phyloP scores from a whole-genome alignment of 2,329 filamentous ascomycete genomes.

The Paecilomyces sp. region DNA sequence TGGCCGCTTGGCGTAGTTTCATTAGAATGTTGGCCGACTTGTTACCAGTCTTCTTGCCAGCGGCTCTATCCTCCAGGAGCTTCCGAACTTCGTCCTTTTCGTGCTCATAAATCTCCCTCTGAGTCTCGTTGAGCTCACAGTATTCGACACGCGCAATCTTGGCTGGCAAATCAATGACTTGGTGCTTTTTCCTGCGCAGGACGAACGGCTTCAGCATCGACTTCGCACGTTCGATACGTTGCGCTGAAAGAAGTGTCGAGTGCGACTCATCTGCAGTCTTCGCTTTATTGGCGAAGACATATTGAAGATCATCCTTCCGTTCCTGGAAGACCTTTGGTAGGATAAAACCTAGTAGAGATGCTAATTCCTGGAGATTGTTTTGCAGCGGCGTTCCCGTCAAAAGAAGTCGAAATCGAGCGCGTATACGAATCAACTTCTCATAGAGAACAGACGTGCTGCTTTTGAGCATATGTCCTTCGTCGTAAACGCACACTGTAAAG shows the following conservation, averaged over 20 bases:
- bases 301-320: conserved; percentile 69
- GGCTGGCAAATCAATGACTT: conserved; percentile 77
- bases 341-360: conserved; percentile 87
- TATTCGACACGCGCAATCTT: conserved; percentile 74
- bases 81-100: conserved; percentile 58
- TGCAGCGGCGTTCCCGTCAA: conserved; percentile 89
- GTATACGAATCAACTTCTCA: conserved; percentile 68
- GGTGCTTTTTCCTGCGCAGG: conserved; percentile 83
- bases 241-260: conserved; percentile 74
- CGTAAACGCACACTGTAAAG: conserved; percentile 65
- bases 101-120: conserved; percentile 66
- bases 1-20: conserved; percentile 83
- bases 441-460: conserved; percentile 80
- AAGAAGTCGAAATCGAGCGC: conserved; percentile 74
- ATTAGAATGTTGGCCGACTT: conserved; percentile 67
- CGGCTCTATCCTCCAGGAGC: conserved; percentile 52
- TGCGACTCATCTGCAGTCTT: conserved; percentile 67
- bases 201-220: conserved; percentile 95
- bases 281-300: conserved; percentile 87
- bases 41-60: conserved; percentile 47
- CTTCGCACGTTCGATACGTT: conserved; percentile 78
- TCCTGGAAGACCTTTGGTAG: conserved; percentile 76
- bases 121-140: conserved; percentile 68
- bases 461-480: conserved; percentile 91
- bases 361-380: conserved; percentile 90